These are phyloP conservation scores for Xylaria sp. DNA, from an alignment of 495 filamentous ascomycete species.

Conservation along the genomic window DNA sequence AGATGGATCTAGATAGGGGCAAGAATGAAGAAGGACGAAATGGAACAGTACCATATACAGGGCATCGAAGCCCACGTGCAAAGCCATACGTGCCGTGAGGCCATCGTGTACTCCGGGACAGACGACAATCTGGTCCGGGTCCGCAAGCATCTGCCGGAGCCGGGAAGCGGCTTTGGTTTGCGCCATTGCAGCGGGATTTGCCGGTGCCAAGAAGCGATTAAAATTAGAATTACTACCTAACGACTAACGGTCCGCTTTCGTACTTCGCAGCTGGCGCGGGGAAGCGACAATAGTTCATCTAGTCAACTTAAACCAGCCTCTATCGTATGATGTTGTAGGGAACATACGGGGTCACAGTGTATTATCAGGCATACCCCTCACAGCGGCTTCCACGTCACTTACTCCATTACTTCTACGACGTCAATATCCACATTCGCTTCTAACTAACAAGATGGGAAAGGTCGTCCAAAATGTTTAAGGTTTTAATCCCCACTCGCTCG, in stretches of 20 bases:
- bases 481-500: constrained; percentile 1
- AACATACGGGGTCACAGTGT: too few relatives aligned
- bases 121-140: constrained; percentile 53
- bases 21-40: background rate
- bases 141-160: constrained; percentile 48
- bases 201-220: background rate
- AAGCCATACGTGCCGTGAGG: constrained; percentile 68
- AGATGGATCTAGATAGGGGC: too few relatives aligned
- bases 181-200: constrained; percentile 21
- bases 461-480: background rate
- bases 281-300: background rate
- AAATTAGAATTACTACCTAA: background rate
- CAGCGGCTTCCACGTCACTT: too few relatives aligned
- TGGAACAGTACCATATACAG: constrained; percentile 66
- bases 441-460: background rate
- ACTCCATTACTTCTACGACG: too few relatives aligned
- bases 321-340: too few relatives aligned
- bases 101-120: constrained; percentile 78
- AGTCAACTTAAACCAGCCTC: background rate
- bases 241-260: background rate
- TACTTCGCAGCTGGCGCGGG: background rate
- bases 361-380: too few relatives aligned
- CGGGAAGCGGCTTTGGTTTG: constrained; percentile 42
- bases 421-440: too few relatives aligned
- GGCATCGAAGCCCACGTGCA: constrained; percentile 65